Evolutionary conservation across 345 rosid species (phyloP).

Genomic region (Hevea brasiliensis): DNA sequence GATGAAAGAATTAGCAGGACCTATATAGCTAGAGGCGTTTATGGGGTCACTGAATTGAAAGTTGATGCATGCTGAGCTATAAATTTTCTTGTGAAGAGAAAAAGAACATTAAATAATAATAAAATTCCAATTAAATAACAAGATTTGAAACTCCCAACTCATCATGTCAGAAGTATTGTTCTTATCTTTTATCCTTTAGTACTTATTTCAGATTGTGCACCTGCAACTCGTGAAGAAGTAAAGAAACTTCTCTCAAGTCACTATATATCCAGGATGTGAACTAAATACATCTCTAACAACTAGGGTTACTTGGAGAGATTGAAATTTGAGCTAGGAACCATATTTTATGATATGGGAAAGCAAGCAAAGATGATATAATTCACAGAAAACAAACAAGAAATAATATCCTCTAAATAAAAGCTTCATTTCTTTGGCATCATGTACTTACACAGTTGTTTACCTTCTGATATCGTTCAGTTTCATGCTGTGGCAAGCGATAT

Average conservation of each 20-base stretch:
- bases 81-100: background rate
- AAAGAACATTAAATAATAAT: background rate
- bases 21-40: background rate
- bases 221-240: background rate
- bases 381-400: background rate
- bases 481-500: slow-evolving; percentile 96
- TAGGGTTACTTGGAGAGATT: background rate
- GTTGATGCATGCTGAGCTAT: slow-evolving; percentile 1
- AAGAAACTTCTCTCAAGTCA: background rate
- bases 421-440: background rate
- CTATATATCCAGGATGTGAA: background rate
- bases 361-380: background rate
- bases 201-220: background rate
- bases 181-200: background rate
- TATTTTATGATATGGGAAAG: slow-evolving; percentile 5
- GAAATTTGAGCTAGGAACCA: background rate
- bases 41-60: background rate
- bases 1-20: no score
- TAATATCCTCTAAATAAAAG: background rate
- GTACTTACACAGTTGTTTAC: slow-evolving; percentile 28
- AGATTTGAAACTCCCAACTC: slow-evolving; percentile 4
- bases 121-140: slow-evolving; percentile 7
- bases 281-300: background rate
- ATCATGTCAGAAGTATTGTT: background rate
- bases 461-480: slow-evolving; percentile 89